Base-by-base conservation (phyloP, 805 yeast species). In the Schwanniomyces pseudopolymorphus region DNA sequence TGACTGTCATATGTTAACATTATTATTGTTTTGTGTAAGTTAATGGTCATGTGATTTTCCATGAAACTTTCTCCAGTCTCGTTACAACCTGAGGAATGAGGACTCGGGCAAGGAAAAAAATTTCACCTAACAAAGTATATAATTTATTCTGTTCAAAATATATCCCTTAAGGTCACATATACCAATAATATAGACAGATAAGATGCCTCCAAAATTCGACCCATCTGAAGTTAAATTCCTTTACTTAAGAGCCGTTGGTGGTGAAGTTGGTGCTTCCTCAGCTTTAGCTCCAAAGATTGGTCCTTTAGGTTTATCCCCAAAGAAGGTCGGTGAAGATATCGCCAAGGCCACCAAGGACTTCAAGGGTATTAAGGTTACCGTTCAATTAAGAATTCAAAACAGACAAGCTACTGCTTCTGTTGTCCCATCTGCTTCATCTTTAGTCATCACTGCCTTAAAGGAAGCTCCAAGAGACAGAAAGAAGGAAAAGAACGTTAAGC, bases 381-480 rank as follows among this genome's bases (percentile, higher is more conserved):
- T 94, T 59, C 96, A 90, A 82, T 85, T 94, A 78, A 94, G 85
- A 78, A 91, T 94, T 73, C 99, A 94, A 84, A 94, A 94, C 96
- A 91, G 99, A 87, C 99, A 94, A 83, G 99, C 99, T 69, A 80
- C 85, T 64, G 96, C 95, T 65, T 89, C 97, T 54, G 98, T 94
- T 76, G 99, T 94, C 55, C 99, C 99, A 80, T 85, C 98, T 75
- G 99, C 99, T 66, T 92, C 98, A 51, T 90, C 99, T 64, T 85
- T 94, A 69, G 97, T 94, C 74, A 94, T 94, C 79, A 89, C 97
- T 74, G 99, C 99, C 64, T 84, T 94, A 74, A 94, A 94, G 85
- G 99, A 94, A 84, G 90, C 99, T 64, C 97, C 97, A 74, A 92
- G 99, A 88, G 99, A 94, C 86, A 87, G 97, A 84, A 94, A 94